phyloP scores from a whole-genome alignment of 495 filamentous ascomycete genomes.

The Gamarada debralockiae region DNA sequence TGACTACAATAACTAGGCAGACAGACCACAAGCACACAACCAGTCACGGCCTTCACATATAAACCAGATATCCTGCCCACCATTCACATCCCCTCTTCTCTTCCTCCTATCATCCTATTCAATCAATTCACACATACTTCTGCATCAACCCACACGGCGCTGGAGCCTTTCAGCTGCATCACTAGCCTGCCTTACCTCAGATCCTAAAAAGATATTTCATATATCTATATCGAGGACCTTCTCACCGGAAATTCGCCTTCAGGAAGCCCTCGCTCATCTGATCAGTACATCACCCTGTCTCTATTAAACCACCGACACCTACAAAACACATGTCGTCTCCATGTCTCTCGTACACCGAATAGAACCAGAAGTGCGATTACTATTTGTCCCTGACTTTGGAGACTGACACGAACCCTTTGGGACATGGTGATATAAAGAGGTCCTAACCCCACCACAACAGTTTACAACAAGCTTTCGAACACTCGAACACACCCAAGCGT shows the following conservation, averaged over 20 bases:
- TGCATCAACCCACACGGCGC: not conserved
- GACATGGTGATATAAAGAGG: not conserved
- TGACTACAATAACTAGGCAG: no score
- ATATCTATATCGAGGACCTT: not conserved
- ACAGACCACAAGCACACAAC: not conserved
- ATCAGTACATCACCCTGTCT: not conserved
- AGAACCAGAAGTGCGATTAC: constrained; percentile 16
- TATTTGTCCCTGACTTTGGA: constrained; percentile 22
- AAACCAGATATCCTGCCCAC: not conserved
- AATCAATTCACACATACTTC: not conserved
- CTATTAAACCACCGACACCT: not conserved
- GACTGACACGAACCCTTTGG: constrained; percentile 20
- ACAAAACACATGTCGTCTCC: constrained; percentile 19
- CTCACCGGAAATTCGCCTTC: not conserved
- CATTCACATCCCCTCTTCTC: not conserved
- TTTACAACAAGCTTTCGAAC: not conserved
- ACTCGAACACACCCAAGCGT: not conserved
- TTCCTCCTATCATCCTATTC: not conserved
- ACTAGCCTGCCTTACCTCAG: not conserved
- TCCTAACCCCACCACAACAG: not conserved
- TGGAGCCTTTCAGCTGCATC: not conserved
- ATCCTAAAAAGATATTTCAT: no score
- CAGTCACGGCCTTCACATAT: not conserved
- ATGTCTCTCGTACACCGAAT: constrained; percentile 23
- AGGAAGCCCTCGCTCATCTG: not conserved